Evolutionary conservation across 2,329 filamentous ascomycete species (phyloP), one percentile per base, ranked within the genome.

Genomic region (Pestalotiopsis sp.): DNA sequence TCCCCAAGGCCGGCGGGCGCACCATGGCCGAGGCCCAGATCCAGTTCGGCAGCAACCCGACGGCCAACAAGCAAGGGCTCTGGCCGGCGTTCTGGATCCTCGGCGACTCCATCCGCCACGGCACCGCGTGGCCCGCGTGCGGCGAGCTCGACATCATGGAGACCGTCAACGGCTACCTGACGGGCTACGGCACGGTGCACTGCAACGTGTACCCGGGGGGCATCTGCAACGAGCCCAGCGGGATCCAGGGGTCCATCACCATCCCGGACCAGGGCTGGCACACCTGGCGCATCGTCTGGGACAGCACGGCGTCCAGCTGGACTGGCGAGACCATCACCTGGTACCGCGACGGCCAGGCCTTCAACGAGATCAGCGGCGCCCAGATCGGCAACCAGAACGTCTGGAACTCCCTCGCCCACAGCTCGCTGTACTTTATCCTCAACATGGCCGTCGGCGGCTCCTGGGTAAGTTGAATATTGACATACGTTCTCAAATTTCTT

Each of bases 41-140:
- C 68, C 78, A 76, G 70, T 71, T 84, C 3, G 78, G 80, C n/a
- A 66, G 26, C 65, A 73, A 73, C 20, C 40, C 75, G 1, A 64
- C 66, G 30, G 24, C 64, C 9, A 64, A 70, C 4, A 78, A 81
- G 68, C 70, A 77, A 61, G 81, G 82, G 20, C 81, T 84, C 71
- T 85, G 83, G 83, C 81, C 80, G 0, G 83, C 82, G 0, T 84
- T 85, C 70, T 85, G 82, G 83, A 74, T 79, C 24, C 77, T 85
- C 39, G 82, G 82, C 5, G 68, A 75, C 9, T 72, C 69, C 1
- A 82, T 78, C 73, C 78, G 82, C 57, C 72, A 80, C 67, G 79
- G 79, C 68, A 72, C 68, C 14, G 78, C 78, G 68, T 84, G 82
- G 83, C 83, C 83, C 0, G 64, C 70, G 5, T 71, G 79, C 13